A percentile compares a stretch with the other conserved stretches of the same genome.
Evolutionary conservation across 345 rosid genomes (phyloP).

Genomic region (Eucalyptus shirleyi): DNA sequence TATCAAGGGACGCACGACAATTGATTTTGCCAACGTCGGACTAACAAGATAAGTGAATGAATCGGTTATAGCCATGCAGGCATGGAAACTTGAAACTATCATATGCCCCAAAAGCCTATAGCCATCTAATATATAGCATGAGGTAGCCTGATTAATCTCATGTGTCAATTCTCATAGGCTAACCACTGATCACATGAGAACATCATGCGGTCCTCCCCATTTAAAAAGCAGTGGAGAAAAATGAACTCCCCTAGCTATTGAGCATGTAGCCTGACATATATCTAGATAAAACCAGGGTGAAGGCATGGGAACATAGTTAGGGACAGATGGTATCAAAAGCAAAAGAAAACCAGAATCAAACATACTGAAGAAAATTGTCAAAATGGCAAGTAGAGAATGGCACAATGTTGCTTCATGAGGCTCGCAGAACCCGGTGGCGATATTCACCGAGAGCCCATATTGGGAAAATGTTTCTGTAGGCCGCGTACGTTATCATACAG

Average conservation of each 20-base stretch:
- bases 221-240: neutral
- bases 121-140: neutral
- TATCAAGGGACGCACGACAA: neutral
- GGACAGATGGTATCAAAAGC: neutral
- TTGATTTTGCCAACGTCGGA: neutral
- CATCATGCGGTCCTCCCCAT: neutral
- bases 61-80: neutral
- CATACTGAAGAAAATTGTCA: neutral
- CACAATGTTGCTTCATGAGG: neutral
- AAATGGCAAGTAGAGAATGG: neutral
- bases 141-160: neutral
- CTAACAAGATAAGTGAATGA: neutral
- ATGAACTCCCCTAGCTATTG: neutral
- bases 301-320: neutral
- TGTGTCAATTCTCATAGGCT: neutral
- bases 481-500: slow-evolving; percentile 8
- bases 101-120: neutral
- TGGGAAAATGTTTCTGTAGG: slow-evolving; percentile 11
- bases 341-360: neutral
- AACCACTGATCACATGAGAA: neutral
- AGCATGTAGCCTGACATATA: neutral
- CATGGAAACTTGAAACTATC: neutral
- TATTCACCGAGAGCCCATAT: slow-evolving; percentile 21
- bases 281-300: neutral
- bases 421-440: neutral